Conservation (phyloP, 768 basidiomycete genomes). For the Phanerodontia chrysosporium region DNA sequence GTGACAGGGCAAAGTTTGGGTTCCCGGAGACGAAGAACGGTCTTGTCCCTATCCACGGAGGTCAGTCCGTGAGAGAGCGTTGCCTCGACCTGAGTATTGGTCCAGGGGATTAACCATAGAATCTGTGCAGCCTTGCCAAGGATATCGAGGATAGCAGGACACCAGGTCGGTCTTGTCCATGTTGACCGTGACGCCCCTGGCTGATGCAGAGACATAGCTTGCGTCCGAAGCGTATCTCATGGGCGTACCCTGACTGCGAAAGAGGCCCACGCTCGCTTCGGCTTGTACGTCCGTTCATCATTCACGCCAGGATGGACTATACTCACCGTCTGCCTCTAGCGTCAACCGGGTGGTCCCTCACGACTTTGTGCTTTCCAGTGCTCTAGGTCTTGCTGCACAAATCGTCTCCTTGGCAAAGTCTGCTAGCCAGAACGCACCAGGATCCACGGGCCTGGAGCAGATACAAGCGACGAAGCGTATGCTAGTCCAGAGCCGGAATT, state of each 20-base stretch:
- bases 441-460: conserved; percentile 59
- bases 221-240: conserved; percentile 73
- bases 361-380: conserved; percentile 50
- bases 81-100: background rate
- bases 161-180: conserved; percentile 51
- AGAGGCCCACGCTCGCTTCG: conserved; percentile 67
- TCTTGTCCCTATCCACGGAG: conserved; percentile 67
- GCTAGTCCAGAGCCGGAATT: conserved; percentile 32
- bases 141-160: conserved; percentile 58
- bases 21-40: conserved; percentile 76
- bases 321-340: conserved; percentile 29
- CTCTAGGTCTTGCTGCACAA: conserved; percentile 54
- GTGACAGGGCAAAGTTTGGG: conserved; percentile 61
- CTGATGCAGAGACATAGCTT: too few species aligned
- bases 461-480: conserved; percentile 71
- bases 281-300: conserved; percentile 64
- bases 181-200: too few species aligned
- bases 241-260: conserved; percentile 64
- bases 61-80: conserved; percentile 30
- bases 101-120: conserved; percentile 18
- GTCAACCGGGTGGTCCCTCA: conserved; percentile 66
- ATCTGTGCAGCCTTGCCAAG: conserved; percentile 51
- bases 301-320: background rate
- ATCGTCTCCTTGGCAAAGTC: conserved; percentile 32
- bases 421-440: conserved; percentile 27